Evolutionary conservation across 768 basidiomycete species (phyloP).

Genomic region (Termitomyces sp.): DNA sequence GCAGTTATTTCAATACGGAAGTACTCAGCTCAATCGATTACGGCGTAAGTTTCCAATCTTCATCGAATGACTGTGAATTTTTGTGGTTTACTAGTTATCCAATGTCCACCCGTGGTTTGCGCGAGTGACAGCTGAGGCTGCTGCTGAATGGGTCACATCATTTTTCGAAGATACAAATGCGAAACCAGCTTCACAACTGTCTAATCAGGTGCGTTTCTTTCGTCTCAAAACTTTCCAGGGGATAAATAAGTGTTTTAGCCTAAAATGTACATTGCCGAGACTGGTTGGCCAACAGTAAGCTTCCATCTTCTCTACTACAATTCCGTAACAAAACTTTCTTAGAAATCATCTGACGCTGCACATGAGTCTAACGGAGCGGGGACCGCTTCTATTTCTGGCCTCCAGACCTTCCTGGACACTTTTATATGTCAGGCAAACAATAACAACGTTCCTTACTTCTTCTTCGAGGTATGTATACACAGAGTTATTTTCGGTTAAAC

Average conservation of each 20-base stretch:
- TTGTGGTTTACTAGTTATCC: constrained; percentile 47
- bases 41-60: constrained; percentile 42
- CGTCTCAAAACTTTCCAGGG: background rate
- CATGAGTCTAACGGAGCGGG: constrained; percentile 65
- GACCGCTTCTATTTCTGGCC: constrained; percentile 49
- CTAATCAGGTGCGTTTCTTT: constrained; percentile 46
- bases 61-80: constrained; percentile 1
- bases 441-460: constrained; percentile 80
- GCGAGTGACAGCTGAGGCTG: constrained; percentile 58
- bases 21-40: constrained; percentile 63
- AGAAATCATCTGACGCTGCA: constrained; percentile 52
- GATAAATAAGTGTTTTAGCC: constrained; percentile 31
- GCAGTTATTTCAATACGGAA: constrained; percentile 69
- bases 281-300: constrained; percentile 70
- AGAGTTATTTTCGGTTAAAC: background rate
- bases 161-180: constrained; percentile 77
- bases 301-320: background rate
- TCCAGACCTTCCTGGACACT: constrained; percentile 76
- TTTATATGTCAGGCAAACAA: constrained; percentile 88
- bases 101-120: constrained; percentile 98
- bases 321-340: background rate
- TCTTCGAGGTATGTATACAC: constrained; percentile 57
- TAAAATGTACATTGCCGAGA: constrained; percentile 89
- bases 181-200: constrained; percentile 42
- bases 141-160: constrained; percentile 74